These are phyloP conservation scores for Alternaria triticimaculans DNA, from an alignment of 2,329 filamentous ascomycete species.

Conservation along the genomic window DNA sequence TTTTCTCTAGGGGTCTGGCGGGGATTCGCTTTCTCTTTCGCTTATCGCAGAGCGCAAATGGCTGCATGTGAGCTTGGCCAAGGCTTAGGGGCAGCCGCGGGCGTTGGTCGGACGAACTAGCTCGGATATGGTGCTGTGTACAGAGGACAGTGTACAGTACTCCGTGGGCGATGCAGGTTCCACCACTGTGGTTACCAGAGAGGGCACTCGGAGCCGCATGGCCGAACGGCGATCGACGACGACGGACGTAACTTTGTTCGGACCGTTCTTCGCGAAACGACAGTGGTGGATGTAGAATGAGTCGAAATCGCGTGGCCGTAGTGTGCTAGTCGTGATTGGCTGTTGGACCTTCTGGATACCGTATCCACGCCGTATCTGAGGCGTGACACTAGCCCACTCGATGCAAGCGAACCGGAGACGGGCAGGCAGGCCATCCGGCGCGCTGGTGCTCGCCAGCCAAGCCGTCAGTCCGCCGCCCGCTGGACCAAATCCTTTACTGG, in stretches of 20 bases:
- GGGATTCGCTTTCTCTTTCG: neutral
- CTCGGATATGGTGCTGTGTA: neutral
- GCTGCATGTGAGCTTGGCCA: neutral
- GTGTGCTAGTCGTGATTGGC: neutral
- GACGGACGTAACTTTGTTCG: neutral
- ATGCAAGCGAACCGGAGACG: neutral
- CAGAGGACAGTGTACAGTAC: neutral
- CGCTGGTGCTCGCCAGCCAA: slow-evolving; percentile 19
- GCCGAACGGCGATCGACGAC: neutral
- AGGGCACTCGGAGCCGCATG: neutral
- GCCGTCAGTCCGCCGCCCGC: slow-evolving; percentile 17
- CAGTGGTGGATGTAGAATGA: slow-evolving; percentile 1
- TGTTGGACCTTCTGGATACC: neutral
- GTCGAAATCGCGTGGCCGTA: slow-evolving; percentile 1
- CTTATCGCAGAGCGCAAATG: slow-evolving; percentile 1
- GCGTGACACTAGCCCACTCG: neutral
- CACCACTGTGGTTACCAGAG: neutral
- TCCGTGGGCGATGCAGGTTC: neutral
- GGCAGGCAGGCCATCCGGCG: no score
- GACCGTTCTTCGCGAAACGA: neutral
- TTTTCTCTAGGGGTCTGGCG: neutral
- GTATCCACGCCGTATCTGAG: slow-evolving; percentile 8
- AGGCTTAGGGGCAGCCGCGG: neutral
- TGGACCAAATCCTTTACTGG: slow-evolving; percentile 23
- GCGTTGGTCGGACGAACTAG: slow-evolving; percentile 3